phyloP scores from a whole-genome alignment of 2,329 filamentous ascomycete genomes.

The Exophiala dermatitidis region DNA sequence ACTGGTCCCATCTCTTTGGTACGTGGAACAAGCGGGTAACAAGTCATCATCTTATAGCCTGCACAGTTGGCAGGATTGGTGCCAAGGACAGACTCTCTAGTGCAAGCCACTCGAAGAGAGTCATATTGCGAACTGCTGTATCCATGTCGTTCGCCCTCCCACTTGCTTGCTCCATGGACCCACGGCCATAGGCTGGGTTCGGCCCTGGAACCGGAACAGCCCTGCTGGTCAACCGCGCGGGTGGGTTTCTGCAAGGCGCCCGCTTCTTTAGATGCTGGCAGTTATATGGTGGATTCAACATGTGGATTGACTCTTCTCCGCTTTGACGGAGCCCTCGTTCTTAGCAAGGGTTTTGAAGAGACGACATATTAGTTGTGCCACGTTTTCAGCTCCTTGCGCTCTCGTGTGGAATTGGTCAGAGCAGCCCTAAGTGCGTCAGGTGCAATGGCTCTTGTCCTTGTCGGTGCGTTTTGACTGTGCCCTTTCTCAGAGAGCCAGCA shows the following conservation, averaged over 20 bases:
- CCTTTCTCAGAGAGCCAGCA: neutral
- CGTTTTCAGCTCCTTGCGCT: neutral
- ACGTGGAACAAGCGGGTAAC: neutral
- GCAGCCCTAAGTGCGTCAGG: neutral
- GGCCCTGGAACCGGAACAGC: neutral
- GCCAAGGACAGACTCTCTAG: neutral
- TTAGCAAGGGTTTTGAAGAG: slow-evolving; percentile 4
- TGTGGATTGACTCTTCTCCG: neutral
- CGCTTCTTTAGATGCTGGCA: neutral
- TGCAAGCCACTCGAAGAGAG: neutral
- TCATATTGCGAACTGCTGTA: neutral
- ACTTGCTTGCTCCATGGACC: neutral
- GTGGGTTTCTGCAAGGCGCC: neutral
- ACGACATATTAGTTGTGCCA: slow-evolving; percentile 2
- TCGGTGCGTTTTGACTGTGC: neutral
- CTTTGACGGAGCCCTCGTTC: neutral
- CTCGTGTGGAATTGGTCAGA: neutral
- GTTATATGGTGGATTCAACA: neutral
- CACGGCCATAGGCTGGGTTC: neutral
- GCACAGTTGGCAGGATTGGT: neutral
- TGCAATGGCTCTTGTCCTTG: neutral
- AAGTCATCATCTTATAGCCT: neutral
- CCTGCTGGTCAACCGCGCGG: neutral
- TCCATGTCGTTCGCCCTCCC: neutral
- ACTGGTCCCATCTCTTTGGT: neutral